A percentile compares a stretch with the other conserved stretches of the same genome.
Conservation (phyloP, 1,284 basidiomycete genomes). For the Mycosarcoma mackinlayi region DNA sequence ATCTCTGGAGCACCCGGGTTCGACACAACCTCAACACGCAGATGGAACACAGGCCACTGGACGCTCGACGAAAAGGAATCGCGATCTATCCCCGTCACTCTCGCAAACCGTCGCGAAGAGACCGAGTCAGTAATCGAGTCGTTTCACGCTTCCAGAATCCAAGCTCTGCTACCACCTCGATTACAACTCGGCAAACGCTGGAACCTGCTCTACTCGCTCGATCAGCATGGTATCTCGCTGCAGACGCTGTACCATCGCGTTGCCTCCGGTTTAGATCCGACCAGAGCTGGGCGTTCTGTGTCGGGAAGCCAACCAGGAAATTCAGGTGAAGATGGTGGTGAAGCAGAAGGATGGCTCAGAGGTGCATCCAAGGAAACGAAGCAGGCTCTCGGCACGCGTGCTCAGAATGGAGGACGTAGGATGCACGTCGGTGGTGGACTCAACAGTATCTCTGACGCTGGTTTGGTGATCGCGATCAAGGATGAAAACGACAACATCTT, state of each 20-base stretch:
- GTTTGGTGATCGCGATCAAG: constrained; percentile 59
- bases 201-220: constrained; percentile 89
- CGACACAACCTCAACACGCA: constrained; percentile 37
- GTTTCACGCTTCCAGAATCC: constrained; percentile 59
- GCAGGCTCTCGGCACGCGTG: constrained; percentile 39
- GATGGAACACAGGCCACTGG: constrained; percentile 66
- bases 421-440: constrained; percentile 48
- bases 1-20: constrained; percentile 65
- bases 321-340: not conserved
- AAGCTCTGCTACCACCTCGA: constrained; percentile 76
- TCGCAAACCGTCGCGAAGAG: constrained; percentile 57
- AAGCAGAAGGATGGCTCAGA: constrained; percentile 57
- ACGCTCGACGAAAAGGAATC: constrained; percentile 41
- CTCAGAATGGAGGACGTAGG: constrained; percentile 2
- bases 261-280: constrained; percentile 40
- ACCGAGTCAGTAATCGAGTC: constrained; percentile 54
- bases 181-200: constrained; percentile 82
- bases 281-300: constrained; percentile 1
- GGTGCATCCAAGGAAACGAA: constrained; percentile 51
- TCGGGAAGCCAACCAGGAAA: constrained; percentile 7
- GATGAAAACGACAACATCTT: constrained; percentile 63
- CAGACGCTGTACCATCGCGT: constrained; percentile 75
- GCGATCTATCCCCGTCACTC: constrained; percentile 51
- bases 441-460: constrained; percentile 53
- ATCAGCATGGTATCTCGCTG: constrained; percentile 93